A percentile compares a stretch with the other conserved stretches of the same genome.
phyloP scores from a whole-genome alignment of 2,329 filamentous ascomycete species.

The Pestalotiopsis sp. region DNA sequence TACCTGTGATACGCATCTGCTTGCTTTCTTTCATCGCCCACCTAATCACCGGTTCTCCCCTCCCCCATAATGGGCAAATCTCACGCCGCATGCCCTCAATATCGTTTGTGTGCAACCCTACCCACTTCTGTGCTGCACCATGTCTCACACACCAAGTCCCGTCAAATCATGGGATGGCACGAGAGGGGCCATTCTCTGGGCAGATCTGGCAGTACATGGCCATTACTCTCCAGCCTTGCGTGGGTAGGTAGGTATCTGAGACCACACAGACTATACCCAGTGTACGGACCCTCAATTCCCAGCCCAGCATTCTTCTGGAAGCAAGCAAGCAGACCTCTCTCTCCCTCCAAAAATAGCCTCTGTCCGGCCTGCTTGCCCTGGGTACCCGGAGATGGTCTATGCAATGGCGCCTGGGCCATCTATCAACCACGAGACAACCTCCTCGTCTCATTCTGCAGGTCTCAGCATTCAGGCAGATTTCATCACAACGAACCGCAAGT shows the following conservation, averaged over 20 bases:
- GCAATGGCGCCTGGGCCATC: not conserved
- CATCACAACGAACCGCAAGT: not conserved
- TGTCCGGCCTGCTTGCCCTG: not conserved
- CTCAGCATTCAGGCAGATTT: not conserved
- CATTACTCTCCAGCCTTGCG: not conserved
- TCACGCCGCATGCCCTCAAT: not conserved
- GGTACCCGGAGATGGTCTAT: not conserved
- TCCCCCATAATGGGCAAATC: not conserved
- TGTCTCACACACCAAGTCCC: not conserved
- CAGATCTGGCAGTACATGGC: not conserved
- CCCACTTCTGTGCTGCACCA: not conserved
- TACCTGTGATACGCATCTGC: not conserved
- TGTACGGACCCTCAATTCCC: not conserved
- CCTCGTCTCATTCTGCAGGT: not conserved
- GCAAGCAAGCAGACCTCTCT: not conserved
- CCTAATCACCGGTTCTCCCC: not conserved
- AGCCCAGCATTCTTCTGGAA: not conserved
- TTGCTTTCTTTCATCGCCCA: not conserved
- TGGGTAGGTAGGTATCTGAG: not conserved
- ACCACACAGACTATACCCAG: not conserved
- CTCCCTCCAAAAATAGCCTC: not conserved
- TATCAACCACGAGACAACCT: not conserved
- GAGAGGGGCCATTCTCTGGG: not conserved
- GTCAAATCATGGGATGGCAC: not conserved
- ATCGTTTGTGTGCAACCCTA: not conserved